Percentiles rank a stretch among this genome's conserved stretches.
Evolutionary conservation across 1,139 yeast species (phyloP).

Genomic region (Hansenula sp.): DNA sequence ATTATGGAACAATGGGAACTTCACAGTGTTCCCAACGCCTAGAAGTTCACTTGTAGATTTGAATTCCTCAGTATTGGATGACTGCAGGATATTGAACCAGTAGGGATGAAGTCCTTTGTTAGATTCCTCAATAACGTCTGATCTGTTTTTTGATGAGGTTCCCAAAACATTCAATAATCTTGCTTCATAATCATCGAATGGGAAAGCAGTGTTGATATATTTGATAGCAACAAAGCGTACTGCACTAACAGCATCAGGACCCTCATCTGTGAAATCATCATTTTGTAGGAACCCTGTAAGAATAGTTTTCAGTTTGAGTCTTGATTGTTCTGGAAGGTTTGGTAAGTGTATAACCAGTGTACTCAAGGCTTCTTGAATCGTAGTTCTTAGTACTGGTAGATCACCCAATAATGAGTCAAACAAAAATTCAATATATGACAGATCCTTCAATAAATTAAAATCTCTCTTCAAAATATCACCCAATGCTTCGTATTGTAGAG

Average conservation of each 20-base stretch:
- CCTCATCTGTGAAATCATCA: slow-evolving; percentile 24
- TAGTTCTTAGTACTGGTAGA: slow-evolving; percentile 53
- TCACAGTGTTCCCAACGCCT: slow-evolving; percentile 31
- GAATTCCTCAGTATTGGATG: slow-evolving; percentile 36
- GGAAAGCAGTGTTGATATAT: slow-evolving; percentile 59
- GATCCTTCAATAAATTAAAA: slow-evolving; percentile 43
- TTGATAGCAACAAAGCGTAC: slow-evolving; percentile 64
- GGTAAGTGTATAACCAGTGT: slow-evolving; percentile 50
- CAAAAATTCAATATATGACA: slow-evolving; percentile 58
- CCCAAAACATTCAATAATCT: slow-evolving; percentile 69
- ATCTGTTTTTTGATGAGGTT: slow-evolving; percentile 49
- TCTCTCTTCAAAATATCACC: slow-evolving; percentile 59
- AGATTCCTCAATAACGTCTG: slow-evolving; percentile 81
- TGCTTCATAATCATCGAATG: slow-evolving; percentile 67
- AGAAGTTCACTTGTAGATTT: slow-evolving; percentile 42
- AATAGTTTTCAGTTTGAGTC: slow-evolving; percentile 39
- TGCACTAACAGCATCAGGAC: slow-evolving; percentile 29
- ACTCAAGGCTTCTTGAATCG: slow-evolving; percentile 72
- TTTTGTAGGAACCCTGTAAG: slow-evolving; percentile 38
- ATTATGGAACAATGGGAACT: slow-evolving; percentile 42
- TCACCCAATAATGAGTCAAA: slow-evolving; percentile 74
- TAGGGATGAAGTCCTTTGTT: slow-evolving; percentile 80
- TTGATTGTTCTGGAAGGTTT: slow-evolving; percentile 35
- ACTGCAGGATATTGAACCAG: slow-evolving; percentile 39
- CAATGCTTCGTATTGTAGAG: slow-evolving; percentile 71